Evolutionary conservation across 768 basidiomycete species (phyloP), one percentile per base, ranked within the genome.

Genomic region (Collybia sp.): DNA sequence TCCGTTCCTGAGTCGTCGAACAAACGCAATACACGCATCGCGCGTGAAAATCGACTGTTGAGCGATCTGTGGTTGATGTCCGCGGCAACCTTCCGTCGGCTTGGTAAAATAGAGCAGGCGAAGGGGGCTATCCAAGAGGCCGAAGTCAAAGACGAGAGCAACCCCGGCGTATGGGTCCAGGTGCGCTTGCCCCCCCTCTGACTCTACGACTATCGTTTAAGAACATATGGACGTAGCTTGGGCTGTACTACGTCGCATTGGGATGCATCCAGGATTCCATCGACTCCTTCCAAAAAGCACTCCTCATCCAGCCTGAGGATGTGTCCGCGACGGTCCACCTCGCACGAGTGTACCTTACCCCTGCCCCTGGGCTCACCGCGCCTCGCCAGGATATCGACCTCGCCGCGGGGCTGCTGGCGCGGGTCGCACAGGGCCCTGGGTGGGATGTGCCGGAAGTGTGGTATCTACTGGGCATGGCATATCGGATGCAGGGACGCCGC

Each of bases 381-480:
- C 53, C 58, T 42, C 44, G 49, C 20, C 38, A 73, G 68, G 76
- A 84, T 56, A 73, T 87, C 6, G 91, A 95, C 57, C 71, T 96
- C 33, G 90, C 90, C 0, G 91, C 88, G 3, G 85, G 86, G 2
- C 67, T 94, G 56, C 73, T 98, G 19, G 77, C 77, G 1, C 80
- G 88, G 51, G 58, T 93, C 40, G 89, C 92, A 0, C 79, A 81
- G 34, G 89, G 87, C 0, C 68, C 71, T 0, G 95, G 86, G 10
- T 97, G 93, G 93, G 86, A 96, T 60, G 77, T 88, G 1, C 80
- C 93, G 0, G 95, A 98, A 61, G 94, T 88, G 18, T 99, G 95
- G 95, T 95, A 87, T 63, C 88, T 83, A 61, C 74, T 98, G 12
- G 89, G 84, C 5, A 90, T 84, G 56, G 85, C 85, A 17, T 87